Conservation (phyloP, 225 moss, liverwort and hornwort genomes). For the Neckera pumila region DNA sequence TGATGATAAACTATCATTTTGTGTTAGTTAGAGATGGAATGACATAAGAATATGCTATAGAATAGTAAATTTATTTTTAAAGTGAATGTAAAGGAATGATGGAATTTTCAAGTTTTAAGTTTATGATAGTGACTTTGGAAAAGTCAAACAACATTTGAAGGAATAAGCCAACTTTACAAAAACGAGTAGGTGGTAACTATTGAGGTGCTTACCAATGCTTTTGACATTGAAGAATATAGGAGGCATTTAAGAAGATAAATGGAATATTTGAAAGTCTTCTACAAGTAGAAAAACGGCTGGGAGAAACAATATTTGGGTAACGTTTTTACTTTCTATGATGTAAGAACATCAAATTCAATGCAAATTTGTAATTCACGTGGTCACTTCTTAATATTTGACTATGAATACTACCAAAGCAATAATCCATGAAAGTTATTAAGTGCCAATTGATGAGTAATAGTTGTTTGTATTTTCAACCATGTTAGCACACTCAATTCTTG, state of each 20-base stretch:
- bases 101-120: not conserved
- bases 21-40: not conserved
- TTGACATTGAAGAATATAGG: no score
- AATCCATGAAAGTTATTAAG: no score
- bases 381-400: accelerated
- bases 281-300: accelerated
- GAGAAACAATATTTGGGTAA: not conserved
- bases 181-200: not conserved
- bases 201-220: no score
- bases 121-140: not conserved
- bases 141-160: no score
- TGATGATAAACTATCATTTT: not conserved
- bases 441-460: not conserved
- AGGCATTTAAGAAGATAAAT: not conserved
- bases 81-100: not conserved
- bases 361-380: no score
- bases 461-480: not conserved
- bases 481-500: not conserved
- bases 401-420: not conserved
- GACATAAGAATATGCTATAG: not conserved
- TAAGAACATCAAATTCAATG: not conserved
- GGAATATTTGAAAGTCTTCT: not conserved
- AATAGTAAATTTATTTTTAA: not conserved
- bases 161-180: accelerated
- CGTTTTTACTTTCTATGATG: not conserved